Evolutionary conservation across 2,329 filamentous ascomycete species (phyloP), one percentile per base, ranked within the genome.

Genomic region (Dactylella cylindrospora): DNA sequence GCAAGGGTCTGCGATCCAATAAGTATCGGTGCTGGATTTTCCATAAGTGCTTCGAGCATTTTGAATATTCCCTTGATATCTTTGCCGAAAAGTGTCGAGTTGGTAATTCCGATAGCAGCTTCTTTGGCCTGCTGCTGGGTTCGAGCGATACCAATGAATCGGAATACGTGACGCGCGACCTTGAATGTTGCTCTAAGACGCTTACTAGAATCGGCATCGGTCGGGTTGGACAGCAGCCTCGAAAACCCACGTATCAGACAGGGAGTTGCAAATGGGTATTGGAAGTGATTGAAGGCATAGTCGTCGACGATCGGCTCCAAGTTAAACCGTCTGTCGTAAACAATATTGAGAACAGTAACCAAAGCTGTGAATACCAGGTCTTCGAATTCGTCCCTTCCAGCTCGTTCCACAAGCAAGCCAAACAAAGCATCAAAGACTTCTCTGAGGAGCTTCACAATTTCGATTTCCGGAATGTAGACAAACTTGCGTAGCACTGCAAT

Each of bases 1-100:
- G 94, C 84, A 43, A 98, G 77, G 0, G 93, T 97, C 74, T 98
- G 95, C 65, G 88, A 97, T 26, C 93, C 93, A 10, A 97, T 87
- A 19, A 97, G 76, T 13, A 90, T 84, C 0, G 93, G 87, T 2
- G 89, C 86, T 1, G 84, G 79, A 71, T 89, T 95, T 61, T 84
- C 83, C 88, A 98, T 96, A 74, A 98, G 81, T 12, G 80, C 79
- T 73, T 97, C 90, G 19, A 98, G 78, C 1, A 88, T 86, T 71
- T 90, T 90, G 76, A 97, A 97, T 29, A 97, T 89, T 26, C 80
- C 84, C 64, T 88, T 84, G 53, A 97, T 75, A 68, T 96, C 88
- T 62, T 88, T 82, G 39, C 84, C 88, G 71, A 98, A 96, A 3
- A 57, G 28, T 3, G 78, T 78, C 2, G 82, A 66, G 17, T 65